These are phyloP conservation scores for Thermoascus crustaceus DNA, from an alignment of 2,329 filamentous ascomycete species.

Conservation along the genomic window DNA sequence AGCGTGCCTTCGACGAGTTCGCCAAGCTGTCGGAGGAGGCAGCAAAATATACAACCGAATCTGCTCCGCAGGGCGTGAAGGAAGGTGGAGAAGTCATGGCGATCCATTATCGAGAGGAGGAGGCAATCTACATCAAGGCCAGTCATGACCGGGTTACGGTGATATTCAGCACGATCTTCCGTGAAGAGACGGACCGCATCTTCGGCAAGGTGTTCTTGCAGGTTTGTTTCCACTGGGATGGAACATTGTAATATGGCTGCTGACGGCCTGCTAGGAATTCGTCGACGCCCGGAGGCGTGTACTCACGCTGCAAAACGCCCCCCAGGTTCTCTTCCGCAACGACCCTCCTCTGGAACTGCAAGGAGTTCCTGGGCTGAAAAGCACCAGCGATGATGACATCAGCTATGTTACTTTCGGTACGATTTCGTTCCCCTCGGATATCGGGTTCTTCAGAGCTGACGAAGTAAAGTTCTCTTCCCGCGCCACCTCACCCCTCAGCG, in stretches of 20 bases:
- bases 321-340: conserved; percentile 92
- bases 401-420: conserved; percentile 97
- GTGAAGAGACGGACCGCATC: conserved; percentile 93
- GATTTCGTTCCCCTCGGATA: conserved; percentile 15
- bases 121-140: conserved; percentile 97
- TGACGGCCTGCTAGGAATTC: conserved; percentile 58
- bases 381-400: conserved; percentile 70
- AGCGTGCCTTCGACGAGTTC: conserved; percentile 92
- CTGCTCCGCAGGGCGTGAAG: conserved; percentile 78
- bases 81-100: conserved; percentile 92
- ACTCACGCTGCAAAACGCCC: conserved; percentile 86
- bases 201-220: conserved; percentile 98
- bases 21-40: conserved; percentile 79
- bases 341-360: conserved; percentile 90
- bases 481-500: conserved; percentile 85
- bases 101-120: conserved; percentile 97
- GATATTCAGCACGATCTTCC: conserved; percentile 97
- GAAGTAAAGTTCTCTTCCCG: conserved; percentile 72
- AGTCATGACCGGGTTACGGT: conserved; percentile 96
- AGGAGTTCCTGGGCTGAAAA: conserved; percentile 71
- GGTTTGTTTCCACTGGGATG: conserved; percentile 22
- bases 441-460: conserved; percentile 10
- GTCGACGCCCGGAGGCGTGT: conserved; percentile 82
- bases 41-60: conserved; percentile 85
- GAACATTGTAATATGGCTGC: neutral